Conservation (phyloP, 2,329 filamentous ascomycete species). For the Grosmannia huntii region DNA sequence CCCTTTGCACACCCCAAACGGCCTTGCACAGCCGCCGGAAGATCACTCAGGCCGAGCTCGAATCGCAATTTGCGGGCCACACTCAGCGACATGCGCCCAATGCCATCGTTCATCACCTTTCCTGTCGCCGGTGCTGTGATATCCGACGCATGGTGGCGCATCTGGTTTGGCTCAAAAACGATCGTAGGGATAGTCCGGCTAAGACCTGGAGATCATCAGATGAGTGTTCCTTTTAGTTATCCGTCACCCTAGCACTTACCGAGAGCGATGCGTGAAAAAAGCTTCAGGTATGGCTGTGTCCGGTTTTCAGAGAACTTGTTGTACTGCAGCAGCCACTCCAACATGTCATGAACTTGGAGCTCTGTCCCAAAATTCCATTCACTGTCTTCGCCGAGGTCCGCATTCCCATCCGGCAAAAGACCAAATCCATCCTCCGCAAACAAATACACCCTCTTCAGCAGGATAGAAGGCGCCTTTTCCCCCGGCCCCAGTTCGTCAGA, state of each 20-base stretch:
- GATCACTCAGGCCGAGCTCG: slow-evolving; percentile 33
- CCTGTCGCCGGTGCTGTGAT: slow-evolving; percentile 21
- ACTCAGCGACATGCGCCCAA: slow-evolving; percentile 48
- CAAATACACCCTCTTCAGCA: slow-evolving; percentile 33
- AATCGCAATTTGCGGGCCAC: slow-evolving; percentile 41
- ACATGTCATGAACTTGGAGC: slow-evolving; percentile 22
- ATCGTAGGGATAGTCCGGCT: slow-evolving; percentile 36
- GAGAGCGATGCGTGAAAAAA: slow-evolving; percentile 44
- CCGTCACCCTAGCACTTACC: slow-evolving; percentile 24
- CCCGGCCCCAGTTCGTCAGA: slow-evolving; percentile 17
- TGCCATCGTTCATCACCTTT: slow-evolving; percentile 53
- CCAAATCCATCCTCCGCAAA: slow-evolving; percentile 40
- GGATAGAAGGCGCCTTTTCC: slow-evolving; percentile 18
- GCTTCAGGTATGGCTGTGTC: slow-evolving; percentile 35
- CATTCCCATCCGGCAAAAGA: slow-evolving; percentile 8
- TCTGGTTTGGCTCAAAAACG: slow-evolving; percentile 32
- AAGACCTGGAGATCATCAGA: slow-evolving; percentile 25
- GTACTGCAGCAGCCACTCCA: slow-evolving; percentile 38
- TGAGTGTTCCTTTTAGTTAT: neutral
- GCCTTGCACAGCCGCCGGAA: slow-evolving; percentile 55
- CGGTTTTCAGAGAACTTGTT: slow-evolving; percentile 25
- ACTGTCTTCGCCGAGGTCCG: slow-evolving; percentile 10
- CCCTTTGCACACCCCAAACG: slow-evolving; percentile 64
- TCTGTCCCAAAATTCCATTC: neutral
- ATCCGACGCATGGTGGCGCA: slow-evolving; percentile 25